Percentiles rank a stretch among this genome's conserved stretches.
Conservation (phyloP, 805 yeast species). For the Pichia occidentalis region DNA sequence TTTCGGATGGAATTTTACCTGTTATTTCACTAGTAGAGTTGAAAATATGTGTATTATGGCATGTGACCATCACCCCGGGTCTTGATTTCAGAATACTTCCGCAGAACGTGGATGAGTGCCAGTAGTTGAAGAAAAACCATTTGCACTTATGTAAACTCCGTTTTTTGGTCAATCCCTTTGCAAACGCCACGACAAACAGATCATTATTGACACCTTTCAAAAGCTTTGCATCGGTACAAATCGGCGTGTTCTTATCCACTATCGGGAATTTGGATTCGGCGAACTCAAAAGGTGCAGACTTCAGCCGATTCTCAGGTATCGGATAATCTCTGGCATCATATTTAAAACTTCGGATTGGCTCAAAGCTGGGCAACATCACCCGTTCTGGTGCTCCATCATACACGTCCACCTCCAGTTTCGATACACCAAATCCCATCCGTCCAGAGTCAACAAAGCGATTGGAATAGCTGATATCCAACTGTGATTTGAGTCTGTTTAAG, state of each 20-base stretch:
- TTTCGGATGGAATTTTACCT: constrained; percentile 2
- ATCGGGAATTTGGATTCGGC: constrained; percentile 16
- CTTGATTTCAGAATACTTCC: constrained; percentile 28
- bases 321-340: constrained; percentile 7
- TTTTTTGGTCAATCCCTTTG: constrained; percentile 7
- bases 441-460: too few species aligned
- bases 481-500: too few species aligned
- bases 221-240: constrained; percentile 10
- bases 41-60: constrained; percentile 35
- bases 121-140: constrained; percentile 21
- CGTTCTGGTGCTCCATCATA: too few species aligned
- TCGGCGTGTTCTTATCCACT: constrained; percentile 14
- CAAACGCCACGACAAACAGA: constrained; percentile 14
- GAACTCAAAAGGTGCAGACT: constrained; percentile 11
- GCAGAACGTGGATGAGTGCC: constrained; percentile 19
- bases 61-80: constrained; percentile 26
- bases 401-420: too few species aligned
- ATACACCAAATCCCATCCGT: too few species aligned
- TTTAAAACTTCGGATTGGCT: constrained; percentile 8
- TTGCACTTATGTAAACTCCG: constrained; percentile 17
- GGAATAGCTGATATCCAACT: too few species aligned
- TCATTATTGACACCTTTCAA: constrained; percentile 23
- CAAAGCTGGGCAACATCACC: background rate
- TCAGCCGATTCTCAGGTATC: constrained; percentile 12
- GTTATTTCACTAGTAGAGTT: constrained; percentile 14